Percentiles rank a stretch among this genome's conserved stretches.
phyloP scores from a whole-genome alignment of 169 alveolate genomes.

The Cryptosporidium meleagridis region DNA sequence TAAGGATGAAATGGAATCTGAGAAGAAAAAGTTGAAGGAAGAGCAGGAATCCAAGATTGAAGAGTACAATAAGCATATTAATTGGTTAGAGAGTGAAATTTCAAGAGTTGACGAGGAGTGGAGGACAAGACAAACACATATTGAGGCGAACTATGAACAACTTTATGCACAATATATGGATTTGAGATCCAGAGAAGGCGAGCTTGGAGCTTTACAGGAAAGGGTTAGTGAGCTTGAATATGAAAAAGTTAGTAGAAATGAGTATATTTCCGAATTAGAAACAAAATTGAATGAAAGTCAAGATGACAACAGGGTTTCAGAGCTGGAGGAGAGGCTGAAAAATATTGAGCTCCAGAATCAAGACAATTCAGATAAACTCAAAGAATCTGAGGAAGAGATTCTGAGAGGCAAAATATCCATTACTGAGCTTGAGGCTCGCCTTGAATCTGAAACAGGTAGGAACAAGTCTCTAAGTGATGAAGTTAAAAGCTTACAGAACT shows the following conservation, averaged over 20 bases:
- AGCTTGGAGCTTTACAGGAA: neutral
- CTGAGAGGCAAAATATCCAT: neutral
- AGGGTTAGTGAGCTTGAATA: neutral
- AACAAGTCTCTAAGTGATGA: neutral
- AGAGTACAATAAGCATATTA: slow-evolving; percentile 18
- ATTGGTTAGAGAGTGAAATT: slow-evolving; percentile 5
- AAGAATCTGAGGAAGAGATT: slow-evolving; percentile 2
- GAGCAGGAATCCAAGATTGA: neutral
- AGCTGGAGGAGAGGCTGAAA: neutral
- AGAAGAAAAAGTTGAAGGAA: neutral
- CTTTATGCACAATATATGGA: slow-evolving; percentile 39
- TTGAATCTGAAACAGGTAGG: neutral
- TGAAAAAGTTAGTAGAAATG: neutral
- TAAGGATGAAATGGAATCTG: neutral
- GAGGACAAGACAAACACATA: slow-evolving; percentile 40
- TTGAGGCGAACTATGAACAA: slow-evolving; percentile 50
- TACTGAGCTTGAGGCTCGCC: neutral
- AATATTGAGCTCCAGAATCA: neutral
- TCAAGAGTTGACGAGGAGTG: slow-evolving; percentile 57
- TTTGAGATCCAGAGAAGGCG: slow-evolving; percentile 21
- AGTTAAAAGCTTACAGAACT: neutral
- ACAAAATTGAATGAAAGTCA: neutral
- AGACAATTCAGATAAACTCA: neutral
- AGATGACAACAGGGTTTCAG: neutral
- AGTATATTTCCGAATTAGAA: neutral